Base-by-base conservation (phyloP, 805 yeast genomes). In the Pichia membranifaciens region DNA sequence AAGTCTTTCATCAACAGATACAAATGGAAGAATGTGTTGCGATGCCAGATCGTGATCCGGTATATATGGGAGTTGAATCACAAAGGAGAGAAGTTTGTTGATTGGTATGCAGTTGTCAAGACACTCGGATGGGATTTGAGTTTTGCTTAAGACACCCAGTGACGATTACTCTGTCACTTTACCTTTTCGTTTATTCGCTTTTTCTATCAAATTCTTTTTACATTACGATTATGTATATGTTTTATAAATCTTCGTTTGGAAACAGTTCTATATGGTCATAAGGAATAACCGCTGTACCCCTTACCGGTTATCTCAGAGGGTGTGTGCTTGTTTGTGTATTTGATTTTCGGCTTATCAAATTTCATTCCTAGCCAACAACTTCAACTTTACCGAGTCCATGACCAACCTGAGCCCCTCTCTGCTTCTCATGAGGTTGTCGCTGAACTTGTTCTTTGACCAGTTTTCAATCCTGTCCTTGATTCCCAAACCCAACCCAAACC, bases 381-480 rank as follows among this genome's bases (percentile, higher is more conserved):
- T 46, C 21, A 51, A 55, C 38, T 64, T 55, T 33, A 64, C 58
- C 13, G 53, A 52, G 15, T 81, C 79, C 88, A 90, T 84, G 17
- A 87, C 96, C 62, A 76, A 78, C 44, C 77, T 70, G 75, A 90
- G 75, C 3, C 96, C 96, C 52, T 76, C 68, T 53, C 87, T 74
- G 16, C 89, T 79, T 53, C 77, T 79, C 45, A 65, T 69, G 51
- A 86, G 69, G 60, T 88, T 85, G 47, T 81, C 82, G 40, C 78
- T 72, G 61, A 90, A 87, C 61, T 75, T 76, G 18, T 72, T 72
- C 57, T 77, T 81, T 25, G 95, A 80, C 96, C 96, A 88, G 31
- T 72, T 71, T 64, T 90, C 98, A 44, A 90, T 86, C 53, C 82
- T 73, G 58, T 80, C 79, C 58, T 79, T 83, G 55, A 90, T 71